Base-by-base conservation (phyloP, 2,329 filamentous ascomycete genomes). In the Neopestalotiopsis sp. region DNA sequence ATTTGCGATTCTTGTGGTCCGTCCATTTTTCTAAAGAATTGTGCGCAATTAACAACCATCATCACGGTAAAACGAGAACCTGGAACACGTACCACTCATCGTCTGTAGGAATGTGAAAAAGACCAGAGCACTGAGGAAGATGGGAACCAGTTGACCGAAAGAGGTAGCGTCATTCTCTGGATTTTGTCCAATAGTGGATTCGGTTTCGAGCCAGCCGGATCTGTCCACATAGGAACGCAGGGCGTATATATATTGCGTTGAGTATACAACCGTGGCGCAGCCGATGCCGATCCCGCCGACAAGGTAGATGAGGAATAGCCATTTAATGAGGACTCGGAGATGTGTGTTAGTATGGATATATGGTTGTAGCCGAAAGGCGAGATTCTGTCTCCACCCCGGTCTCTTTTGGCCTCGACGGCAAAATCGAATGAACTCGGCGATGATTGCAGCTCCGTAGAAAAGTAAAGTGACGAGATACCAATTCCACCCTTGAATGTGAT, bases 131-230 rank as follows among this genome's bases (percentile, higher is more conserved):
- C 72, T 78, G 14, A 77, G 72, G 13, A 77, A 72, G n/a, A 80
- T 78, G 45, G 78, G 78, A 10, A 80, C 77, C 10, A 80, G 73
- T 71, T 81, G 79, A 2, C 78, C 78, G 40, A 81, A 81, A 12
- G 73, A 76, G 13, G 74, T 75, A 0, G 74, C 71, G 60, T 80
- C 78, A 56, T 79, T 75, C 67, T 81, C 79, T 0, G 74, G 72
- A 67, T 75, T 78, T 45, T 61, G 14, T 20, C 69, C 67, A n/a
- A 70, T 65, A 9, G 4, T 52, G 3, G 45, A 17, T 7, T 67
- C 69, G 1, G 56, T 38, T 57, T 72, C 7, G 5, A 75, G 73
- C 75, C 70, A 80, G 32, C 70, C 71, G 1, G 75, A 76, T 12
- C 61, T 65, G 52, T 72, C 56, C 2, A 75, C 74, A 77, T 78